These are phyloP conservation scores for Neonectria neomacrospora DNA, from an alignment of 2,329 filamentous ascomycete genomes.

Conservation along the genomic window DNA sequence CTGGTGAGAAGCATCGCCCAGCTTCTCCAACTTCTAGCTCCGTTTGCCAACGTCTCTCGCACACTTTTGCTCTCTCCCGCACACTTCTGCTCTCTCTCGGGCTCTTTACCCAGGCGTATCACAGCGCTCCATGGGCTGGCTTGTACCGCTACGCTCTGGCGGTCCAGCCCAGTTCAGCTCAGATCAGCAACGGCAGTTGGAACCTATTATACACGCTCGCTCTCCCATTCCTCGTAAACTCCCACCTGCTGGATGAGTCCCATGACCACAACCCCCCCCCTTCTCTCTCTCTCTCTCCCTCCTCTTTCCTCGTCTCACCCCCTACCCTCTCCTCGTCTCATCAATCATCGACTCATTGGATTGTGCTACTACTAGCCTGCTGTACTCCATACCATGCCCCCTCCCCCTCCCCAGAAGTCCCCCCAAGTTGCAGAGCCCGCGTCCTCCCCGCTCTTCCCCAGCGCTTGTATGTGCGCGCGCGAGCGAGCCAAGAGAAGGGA, in stretches of 20 bases:
- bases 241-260: conserved; percentile 1
- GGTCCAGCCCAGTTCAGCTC: neutral
- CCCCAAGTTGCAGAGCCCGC: neutral
- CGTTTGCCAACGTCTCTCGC: neutral
- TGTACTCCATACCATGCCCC: neutral
- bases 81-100: too few species aligned
- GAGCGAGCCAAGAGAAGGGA: too few species aligned
- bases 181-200: neutral
- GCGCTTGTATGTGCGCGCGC: neutral
- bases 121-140: neutral
- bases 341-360: neutral
- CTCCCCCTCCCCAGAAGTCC: neutral
- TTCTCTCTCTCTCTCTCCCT: neutral
- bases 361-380: conserved; percentile 2
- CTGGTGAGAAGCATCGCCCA: too few species aligned
- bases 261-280: neutral
- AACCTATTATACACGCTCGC: conserved; percentile 2
- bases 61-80: neutral
- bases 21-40: conserved; percentile 21
- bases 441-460: too few species aligned
- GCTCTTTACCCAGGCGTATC: neutral
- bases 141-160: conserved; percentile 2
- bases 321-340: neutral
- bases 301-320: conserved; percentile 4
- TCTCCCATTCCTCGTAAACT: conserved; percentile 4